Evolutionary conservation across 2,329 filamentous ascomycete species (phyloP), one percentile per base, ranked within the genome.

Genomic region (Aspergillus ruber): DNA sequence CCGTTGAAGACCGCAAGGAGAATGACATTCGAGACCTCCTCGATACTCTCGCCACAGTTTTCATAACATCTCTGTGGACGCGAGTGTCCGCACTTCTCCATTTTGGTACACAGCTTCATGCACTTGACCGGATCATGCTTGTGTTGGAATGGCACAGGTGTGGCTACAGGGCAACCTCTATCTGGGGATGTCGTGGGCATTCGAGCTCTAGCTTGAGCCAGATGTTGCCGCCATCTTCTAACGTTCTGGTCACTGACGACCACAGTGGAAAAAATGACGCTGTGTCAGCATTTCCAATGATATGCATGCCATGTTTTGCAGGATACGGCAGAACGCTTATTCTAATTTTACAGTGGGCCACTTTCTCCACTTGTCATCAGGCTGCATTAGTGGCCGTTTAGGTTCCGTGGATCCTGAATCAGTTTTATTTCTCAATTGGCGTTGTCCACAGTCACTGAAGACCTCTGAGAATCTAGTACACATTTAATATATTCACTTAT

Each of bases 231-330:
- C 23, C 27, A 20, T 38, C 20, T 29, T 45, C 27, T 2, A 46
- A 18, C n/a, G 47, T 45, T 29, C 23, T 21, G 4, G 48, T 25
- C 3, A 47, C 44, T 10, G 46, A 50, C 21, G 33, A 29, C 53
- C 53, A 55, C 50, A 55, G 51, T n/a, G 48, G 50, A 29, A 47
- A 49, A 20, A 27, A 35, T 2, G 33, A 44, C 8, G 45, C 47
- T 4, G 53, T 55, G 17, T 42, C 29, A 13, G 53, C 45, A 47
- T 55, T 41, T 4, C 53, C 51, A 21, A 55, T 50, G 5, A 55
- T 41, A 35, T 55, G 53, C 53, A 55, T 53, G 1, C 53, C 53
- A 29, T 55, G 50, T 29, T 51, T 46, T 4, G 53, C 53, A 39
- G 50, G 53, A 17, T 33, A 33, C 4, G 32, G 10, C 2, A 21